These are phyloP conservation scores for Penicillium arizonense DNA, from an alignment of 495 filamentous ascomycete genomes.

Conservation along the genomic window DNA sequence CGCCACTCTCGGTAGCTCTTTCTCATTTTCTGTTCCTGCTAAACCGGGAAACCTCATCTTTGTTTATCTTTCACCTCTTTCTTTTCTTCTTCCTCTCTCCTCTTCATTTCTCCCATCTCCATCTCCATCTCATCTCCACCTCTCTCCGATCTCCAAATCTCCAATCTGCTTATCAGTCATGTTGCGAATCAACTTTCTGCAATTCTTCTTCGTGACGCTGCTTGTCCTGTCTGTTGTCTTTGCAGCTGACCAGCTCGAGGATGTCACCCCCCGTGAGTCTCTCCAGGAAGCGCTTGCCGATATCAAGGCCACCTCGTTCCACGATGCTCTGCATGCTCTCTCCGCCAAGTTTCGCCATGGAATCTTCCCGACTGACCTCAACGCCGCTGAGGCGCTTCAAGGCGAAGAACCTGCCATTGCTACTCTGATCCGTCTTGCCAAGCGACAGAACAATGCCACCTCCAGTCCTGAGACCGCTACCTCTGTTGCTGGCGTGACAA, in stretches of 20 bases:
- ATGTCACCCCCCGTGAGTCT: constrained; percentile 24
- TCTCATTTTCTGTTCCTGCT: background rate
- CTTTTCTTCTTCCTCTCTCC: constrained; percentile 16
- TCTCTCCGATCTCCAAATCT: constrained; percentile 18
- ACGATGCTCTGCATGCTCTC: constrained; percentile 49
- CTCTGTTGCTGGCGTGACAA: constrained; percentile 10
- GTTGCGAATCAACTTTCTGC: constrained; percentile 23
- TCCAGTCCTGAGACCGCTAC: constrained; percentile 12
- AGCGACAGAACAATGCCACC: constrained; percentile 38
- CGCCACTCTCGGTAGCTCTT: background rate
- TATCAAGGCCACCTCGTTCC: constrained; percentile 40
- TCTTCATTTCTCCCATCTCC: background rate
- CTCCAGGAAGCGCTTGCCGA: constrained; percentile 41
- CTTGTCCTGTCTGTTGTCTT: constrained; percentile 17
- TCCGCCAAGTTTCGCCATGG: constrained; percentile 52
- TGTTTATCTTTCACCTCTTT: constrained; percentile 1
- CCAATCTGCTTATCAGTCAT: constrained; percentile 22
- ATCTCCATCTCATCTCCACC: constrained; percentile 4
- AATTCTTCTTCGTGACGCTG: constrained; percentile 19
- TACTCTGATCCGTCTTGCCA: constrained; percentile 40
- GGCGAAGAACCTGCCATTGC: constrained; percentile 45
- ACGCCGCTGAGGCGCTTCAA: constrained; percentile 47
- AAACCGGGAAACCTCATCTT: background rate
- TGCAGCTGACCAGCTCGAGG: constrained; percentile 17
- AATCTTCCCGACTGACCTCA: constrained; percentile 46